Conservation (phyloP, 129 eudicot genomes). For the Helichrysum umbraculigerum region DNA sequence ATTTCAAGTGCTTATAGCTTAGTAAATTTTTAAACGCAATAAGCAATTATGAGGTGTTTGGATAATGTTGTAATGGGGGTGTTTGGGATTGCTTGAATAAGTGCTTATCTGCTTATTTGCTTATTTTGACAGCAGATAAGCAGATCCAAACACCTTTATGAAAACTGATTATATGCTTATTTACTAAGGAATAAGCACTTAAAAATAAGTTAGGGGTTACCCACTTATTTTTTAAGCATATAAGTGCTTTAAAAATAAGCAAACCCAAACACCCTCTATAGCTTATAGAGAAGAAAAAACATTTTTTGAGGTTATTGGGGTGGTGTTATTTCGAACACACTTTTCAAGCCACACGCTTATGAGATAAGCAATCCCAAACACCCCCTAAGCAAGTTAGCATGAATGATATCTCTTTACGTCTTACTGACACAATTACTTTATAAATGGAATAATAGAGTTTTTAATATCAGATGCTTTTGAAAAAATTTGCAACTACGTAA, state of each 20-base stretch:
- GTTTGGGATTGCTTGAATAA: no score
- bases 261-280: no score
- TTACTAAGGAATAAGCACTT: no score
- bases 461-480: background rate
- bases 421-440: background rate
- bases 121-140: no score
- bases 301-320: background rate
- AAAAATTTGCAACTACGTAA: background rate
- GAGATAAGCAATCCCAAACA: background rate
- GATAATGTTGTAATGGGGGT: no score
- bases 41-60: background rate
- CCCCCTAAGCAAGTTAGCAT: background rate
- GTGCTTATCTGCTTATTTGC: no score
- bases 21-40: background rate
- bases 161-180: no score
- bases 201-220: no score
- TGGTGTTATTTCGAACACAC: background rate
- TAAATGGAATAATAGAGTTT: background rate
- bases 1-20: background rate
- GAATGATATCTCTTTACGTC: background rate
- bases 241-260: no score
- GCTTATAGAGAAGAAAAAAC: no score
- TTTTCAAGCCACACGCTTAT: background rate
- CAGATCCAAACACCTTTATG: no score
- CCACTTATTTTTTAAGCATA: no score